Evolutionary conservation across 2,329 filamentous ascomycete genomes (phyloP).

Genomic region (Aspergillus proliferans): DNA sequence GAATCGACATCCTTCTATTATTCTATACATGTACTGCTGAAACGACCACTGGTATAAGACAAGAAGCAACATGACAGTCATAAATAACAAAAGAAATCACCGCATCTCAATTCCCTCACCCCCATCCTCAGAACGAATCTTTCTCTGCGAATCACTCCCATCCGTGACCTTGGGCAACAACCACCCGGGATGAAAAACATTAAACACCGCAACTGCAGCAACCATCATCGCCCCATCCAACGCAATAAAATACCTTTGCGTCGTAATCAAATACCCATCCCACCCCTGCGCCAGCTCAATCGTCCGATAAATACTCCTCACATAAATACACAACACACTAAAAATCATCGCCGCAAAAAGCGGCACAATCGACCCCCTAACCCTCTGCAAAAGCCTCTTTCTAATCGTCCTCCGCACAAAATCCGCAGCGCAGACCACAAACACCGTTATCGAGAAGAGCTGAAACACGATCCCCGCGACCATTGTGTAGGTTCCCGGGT

Average conservation of each 20-base stretch:
- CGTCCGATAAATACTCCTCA: constrained; percentile 46
- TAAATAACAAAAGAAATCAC: neutral
- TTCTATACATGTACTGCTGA: neutral
- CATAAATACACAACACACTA: constrained; percentile 41
- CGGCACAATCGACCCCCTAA: constrained; percentile 24
- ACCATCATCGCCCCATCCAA: constrained; percentile 48
- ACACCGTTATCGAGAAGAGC: constrained; percentile 50
- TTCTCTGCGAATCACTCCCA: neutral
- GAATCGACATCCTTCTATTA: neutral
- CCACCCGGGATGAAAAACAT: constrained; percentile 41
- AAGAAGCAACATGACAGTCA: neutral
- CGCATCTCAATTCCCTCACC: neutral
- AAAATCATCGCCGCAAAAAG: constrained; percentile 36
- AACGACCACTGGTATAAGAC: neutral
- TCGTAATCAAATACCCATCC: constrained; percentile 46
- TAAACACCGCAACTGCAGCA: constrained; percentile 40
- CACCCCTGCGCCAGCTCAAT: constrained; percentile 48
- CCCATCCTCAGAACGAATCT: neutral
- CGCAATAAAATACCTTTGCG: constrained; percentile 45
- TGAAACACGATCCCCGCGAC: constrained; percentile 55
- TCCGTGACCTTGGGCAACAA: constrained; percentile 22
- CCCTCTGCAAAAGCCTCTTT: constrained; percentile 16
- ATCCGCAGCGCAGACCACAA: constrained; percentile 42
- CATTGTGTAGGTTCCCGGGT: constrained; percentile 45
- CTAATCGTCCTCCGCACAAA: constrained; percentile 40